phyloP scores from a whole-genome alignment of 1,284 basidiomycete species.

The Ustilago trichophora region DNA sequence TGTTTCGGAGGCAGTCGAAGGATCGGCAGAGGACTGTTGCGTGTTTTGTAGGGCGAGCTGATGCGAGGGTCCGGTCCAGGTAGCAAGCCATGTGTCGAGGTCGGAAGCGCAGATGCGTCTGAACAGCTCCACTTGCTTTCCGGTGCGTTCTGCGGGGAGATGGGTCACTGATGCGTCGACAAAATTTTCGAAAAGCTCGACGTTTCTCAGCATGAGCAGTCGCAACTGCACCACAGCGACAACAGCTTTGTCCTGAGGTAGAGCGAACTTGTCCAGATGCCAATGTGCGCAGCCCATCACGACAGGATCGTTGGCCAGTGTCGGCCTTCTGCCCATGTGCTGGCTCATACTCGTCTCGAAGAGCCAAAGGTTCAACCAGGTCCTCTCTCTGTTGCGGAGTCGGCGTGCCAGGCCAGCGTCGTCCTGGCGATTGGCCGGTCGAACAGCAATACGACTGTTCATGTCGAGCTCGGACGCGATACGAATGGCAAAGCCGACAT shows the following conservation, averaged over 20 bases:
- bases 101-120: slow-evolving; percentile 29
- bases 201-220: slow-evolving; percentile 34
- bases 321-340: slow-evolving; percentile 50
- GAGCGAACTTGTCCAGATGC: slow-evolving; percentile 45
- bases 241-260: slow-evolving; percentile 42
- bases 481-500: slow-evolving; percentile 45
- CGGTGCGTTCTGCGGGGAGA: slow-evolving; percentile 11
- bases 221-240: slow-evolving; percentile 50
- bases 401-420: slow-evolving; percentile 23
- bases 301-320: slow-evolving; percentile 48
- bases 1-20: background rate
- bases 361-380: slow-evolving; percentile 53
- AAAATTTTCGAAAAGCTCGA: slow-evolving; percentile 49
- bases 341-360: slow-evolving; percentile 50
- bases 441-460: slow-evolving; percentile 34
- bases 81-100: slow-evolving; percentile 48
- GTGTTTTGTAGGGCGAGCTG: slow-evolving; percentile 1
- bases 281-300: slow-evolving; percentile 47
- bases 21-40: too few species aligned
- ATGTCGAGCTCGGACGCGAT: slow-evolving; percentile 54
- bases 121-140: slow-evolving; percentile 48
- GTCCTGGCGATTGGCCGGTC: slow-evolving; percentile 17
- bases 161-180: slow-evolving; percentile 15
- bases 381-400: slow-evolving; percentile 42
- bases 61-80: slow-evolving; percentile 31